Conservation (phyloP, 148 eudicot species). For the Heliamphora exappendiculata region DNA sequence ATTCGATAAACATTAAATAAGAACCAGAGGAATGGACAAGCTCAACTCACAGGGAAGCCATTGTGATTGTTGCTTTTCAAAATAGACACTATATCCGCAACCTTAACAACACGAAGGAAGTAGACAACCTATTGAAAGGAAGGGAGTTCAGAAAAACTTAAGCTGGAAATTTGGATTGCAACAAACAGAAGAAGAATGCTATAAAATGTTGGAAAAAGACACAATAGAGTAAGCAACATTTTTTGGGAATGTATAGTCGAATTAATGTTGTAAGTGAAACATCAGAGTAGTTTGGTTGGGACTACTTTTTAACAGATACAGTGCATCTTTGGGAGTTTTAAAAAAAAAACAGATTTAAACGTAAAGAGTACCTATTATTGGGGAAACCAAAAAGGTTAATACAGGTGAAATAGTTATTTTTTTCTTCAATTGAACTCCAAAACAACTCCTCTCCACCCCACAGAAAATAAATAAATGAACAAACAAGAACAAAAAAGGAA, state of each 20-base stretch:
- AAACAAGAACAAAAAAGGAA: too few relatives aligned
- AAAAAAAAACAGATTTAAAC: neutral
- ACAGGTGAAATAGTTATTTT: neutral
- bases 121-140: constrained; percentile 52
- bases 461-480: neutral
- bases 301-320: neutral
- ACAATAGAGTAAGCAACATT: neutral
- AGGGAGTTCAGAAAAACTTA: constrained; percentile 1
- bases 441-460: neutral
- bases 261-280: neutral
- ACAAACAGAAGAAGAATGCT: neutral
- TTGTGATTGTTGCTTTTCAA: constrained; percentile 85
- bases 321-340: neutral
- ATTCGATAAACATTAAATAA: constrained; percentile 7
- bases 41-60: constrained; percentile 88
- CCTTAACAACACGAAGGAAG: constrained; percentile 77
- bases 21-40: neutral
- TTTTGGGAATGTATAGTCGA: neutral
- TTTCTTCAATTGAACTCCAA: neutral
- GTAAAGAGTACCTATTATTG: neutral
- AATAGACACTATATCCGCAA: constrained; percentile 70
- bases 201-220: neutral
- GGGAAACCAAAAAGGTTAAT: neutral
- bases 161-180: neutral
- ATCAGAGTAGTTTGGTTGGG: neutral